These are phyloP conservation scores for Lasiodiplodia sp. DNA, from an alignment of 2,329 filamentous ascomycete genomes.

Conservation along the genomic window DNA sequence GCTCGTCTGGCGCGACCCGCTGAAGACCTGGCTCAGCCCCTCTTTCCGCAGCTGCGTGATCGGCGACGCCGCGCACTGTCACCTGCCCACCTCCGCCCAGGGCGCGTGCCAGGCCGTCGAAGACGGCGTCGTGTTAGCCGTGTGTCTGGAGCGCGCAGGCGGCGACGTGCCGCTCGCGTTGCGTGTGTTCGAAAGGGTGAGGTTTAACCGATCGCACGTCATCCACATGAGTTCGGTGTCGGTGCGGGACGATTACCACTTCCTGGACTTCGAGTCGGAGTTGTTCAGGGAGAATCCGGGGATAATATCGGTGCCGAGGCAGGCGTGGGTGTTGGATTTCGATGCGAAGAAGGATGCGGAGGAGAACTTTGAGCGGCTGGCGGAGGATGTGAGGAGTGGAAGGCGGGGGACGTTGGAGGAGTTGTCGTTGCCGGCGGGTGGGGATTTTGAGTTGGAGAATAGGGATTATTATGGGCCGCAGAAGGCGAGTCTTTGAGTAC, in stretches of 20 bases:
- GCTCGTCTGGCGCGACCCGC: slow-evolving; percentile 57
- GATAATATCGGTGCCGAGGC: not conserved
- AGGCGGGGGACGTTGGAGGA: not conserved
- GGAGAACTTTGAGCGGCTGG: not conserved
- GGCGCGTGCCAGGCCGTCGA: slow-evolving; percentile 59
- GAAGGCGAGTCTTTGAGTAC: not conserved
- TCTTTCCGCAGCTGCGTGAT: slow-evolving; percentile 55
- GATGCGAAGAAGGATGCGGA: not conserved
- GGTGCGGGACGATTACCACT: too few relatives aligned
- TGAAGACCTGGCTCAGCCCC: slow-evolving; percentile 55
- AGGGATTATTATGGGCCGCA: not conserved
- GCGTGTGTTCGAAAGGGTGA: not conserved
- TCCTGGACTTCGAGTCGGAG: not conserved
- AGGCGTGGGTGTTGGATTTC: not conserved
- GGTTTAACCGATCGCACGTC: not conserved
- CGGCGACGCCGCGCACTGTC: slow-evolving; percentile 59
- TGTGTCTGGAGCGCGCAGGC: not conserved
- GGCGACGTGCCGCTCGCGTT: not conserved
- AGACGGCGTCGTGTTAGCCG: slow-evolving; percentile 44
- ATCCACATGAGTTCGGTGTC: not conserved
- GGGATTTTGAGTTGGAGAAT: not conserved
- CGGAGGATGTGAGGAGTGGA: not conserved
- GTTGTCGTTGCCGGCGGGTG: not conserved
- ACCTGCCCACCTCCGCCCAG: slow-evolving; percentile 58
- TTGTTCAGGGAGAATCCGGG: not conserved